phyloP scores from a whole-genome alignment of 305 asterid genomes.

The Andrographis paniculata region DNA sequence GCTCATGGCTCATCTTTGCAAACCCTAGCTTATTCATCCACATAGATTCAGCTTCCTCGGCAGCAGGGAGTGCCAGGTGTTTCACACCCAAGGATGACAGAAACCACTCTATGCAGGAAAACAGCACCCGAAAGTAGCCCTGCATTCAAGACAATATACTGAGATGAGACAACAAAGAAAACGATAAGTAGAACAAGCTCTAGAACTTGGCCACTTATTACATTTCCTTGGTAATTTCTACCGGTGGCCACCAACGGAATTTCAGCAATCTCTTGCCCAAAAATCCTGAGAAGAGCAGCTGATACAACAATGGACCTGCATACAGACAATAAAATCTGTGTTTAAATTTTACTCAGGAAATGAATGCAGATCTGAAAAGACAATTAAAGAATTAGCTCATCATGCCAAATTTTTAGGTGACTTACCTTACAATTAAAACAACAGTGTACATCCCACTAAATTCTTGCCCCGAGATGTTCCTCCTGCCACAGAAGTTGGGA shows the following conservation, averaged over 20 bases:
- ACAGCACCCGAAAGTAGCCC: constrained; percentile 91
- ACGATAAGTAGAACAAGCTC: no score
- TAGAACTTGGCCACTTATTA: constrained; percentile 26
- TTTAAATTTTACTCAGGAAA: background rate
- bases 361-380: background rate
- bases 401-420: constrained; percentile 7
- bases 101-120: constrained; percentile 73
- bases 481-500: constrained; percentile 42
- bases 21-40: constrained; percentile 94
- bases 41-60: constrained; percentile 96
- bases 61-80: constrained; percentile 90
- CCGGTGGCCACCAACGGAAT: constrained; percentile 92
- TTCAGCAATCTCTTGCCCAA: constrained; percentile 91
- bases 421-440: constrained; percentile 80
- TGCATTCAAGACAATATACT: constrained; percentile 12
- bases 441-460: constrained; percentile 96
- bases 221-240: constrained; percentile 86
- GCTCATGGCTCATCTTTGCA: constrained; percentile 66
- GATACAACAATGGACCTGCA: constrained; percentile 87
- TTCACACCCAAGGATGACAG: constrained; percentile 70
- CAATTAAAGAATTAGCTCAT: constrained; percentile 4
- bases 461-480: constrained; percentile 97
- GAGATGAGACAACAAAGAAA: no score
- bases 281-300: constrained; percentile 87
- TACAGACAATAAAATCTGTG: background rate